These are phyloP conservation scores for Colletotrichum paranaense DNA, from an alignment of 2,329 filamentous ascomycete genomes.

Conservation along the genomic window DNA sequence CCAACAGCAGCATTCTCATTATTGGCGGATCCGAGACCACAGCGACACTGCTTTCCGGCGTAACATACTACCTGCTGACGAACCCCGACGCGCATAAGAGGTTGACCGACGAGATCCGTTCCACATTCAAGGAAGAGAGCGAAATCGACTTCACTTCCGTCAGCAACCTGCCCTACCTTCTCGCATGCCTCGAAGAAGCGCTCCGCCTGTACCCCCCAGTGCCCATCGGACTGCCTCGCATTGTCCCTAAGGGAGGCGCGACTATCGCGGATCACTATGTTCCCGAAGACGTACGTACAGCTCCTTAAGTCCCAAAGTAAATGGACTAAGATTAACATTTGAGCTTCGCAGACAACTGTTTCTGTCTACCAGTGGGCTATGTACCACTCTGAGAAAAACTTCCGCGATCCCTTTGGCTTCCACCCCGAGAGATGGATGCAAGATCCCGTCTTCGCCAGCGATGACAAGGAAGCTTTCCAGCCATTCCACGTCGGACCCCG, in stretches of 20 bases:
- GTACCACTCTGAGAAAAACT: conserved; percentile 46
- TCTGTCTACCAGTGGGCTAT: conserved; percentile 49
- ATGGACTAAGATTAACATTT: background rate
- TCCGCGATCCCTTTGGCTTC: conserved; percentile 46
- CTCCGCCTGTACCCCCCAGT: conserved; percentile 53
- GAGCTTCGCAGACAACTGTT: conserved; percentile 46
- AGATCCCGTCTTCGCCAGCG: conserved; percentile 38
- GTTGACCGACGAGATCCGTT: conserved; percentile 51
- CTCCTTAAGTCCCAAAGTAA: fast-evolving
- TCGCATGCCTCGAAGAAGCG: conserved; percentile 54
- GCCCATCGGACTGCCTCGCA: conserved; percentile 40
- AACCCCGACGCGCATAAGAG: conserved; percentile 45
- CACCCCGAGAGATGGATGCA: conserved; percentile 46
- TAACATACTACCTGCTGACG: conserved; percentile 42
- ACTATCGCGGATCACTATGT: conserved; percentile 45
- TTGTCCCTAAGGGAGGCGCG: conserved; percentile 46
- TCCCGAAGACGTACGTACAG: conserved; percentile 43
- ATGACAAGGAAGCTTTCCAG: conserved; percentile 52
- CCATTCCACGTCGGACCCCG: conserved; percentile 61
- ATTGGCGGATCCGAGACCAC: conserved; percentile 49
- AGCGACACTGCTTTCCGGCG: conserved; percentile 44
- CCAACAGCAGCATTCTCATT: conserved; percentile 40
- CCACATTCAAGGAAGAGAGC: conserved; percentile 44
- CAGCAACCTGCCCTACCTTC: conserved; percentile 48
- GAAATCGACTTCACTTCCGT: conserved; percentile 50